These are phyloP conservation scores for Wickerhamiella sergipiensis DNA, from an alignment of 805 yeast genomes.

Conservation along the genomic window DNA sequence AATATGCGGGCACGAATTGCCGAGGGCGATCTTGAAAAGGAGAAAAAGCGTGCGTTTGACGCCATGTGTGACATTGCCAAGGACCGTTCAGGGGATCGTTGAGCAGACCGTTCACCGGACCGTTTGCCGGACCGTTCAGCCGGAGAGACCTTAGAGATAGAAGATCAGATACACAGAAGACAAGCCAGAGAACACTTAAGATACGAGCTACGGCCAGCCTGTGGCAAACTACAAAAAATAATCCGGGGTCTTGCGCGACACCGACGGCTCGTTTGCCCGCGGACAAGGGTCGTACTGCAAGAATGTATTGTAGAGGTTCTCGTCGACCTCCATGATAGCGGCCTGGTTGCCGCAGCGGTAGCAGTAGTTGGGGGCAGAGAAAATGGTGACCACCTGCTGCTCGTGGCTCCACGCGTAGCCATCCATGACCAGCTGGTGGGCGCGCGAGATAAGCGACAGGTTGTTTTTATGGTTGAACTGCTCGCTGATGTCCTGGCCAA, in stretches of 20 bases:
- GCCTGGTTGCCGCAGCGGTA: constrained; percentile 98
- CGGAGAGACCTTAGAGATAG: no score
- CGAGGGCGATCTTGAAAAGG: constrained; percentile 39
- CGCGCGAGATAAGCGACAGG: constrained; percentile 77
- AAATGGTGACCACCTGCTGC: constrained; percentile 85
- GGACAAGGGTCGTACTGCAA: constrained; percentile 93
- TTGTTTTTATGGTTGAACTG: constrained; percentile 92
- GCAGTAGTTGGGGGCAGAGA: constrained; percentile 92
- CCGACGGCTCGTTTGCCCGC: constrained; percentile 97
- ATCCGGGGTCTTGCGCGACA: constrained; percentile 92
- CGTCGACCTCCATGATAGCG: constrained; percentile 96
- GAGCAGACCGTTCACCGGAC: no score
- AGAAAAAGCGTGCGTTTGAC: constrained; percentile 52
- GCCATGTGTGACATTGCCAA: constrained; percentile 89
- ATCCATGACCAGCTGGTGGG: constrained; percentile 96
- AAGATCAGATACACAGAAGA: no score
- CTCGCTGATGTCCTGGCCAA: constrained; percentile 92
- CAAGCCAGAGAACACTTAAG: no score
- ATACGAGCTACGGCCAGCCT: neutral
- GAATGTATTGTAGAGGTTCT: constrained; percentile 69
- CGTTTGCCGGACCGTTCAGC: no score
- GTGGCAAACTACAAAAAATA: constrained; percentile 53
- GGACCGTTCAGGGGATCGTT: constrained; percentile 36
- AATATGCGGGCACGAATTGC: constrained; percentile 47
- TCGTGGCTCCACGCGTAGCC: constrained; percentile 94